phyloP scores from a whole-genome alignment of 2,329 filamentous ascomycete genomes.

The Scedosporium apiospermum region DNA sequence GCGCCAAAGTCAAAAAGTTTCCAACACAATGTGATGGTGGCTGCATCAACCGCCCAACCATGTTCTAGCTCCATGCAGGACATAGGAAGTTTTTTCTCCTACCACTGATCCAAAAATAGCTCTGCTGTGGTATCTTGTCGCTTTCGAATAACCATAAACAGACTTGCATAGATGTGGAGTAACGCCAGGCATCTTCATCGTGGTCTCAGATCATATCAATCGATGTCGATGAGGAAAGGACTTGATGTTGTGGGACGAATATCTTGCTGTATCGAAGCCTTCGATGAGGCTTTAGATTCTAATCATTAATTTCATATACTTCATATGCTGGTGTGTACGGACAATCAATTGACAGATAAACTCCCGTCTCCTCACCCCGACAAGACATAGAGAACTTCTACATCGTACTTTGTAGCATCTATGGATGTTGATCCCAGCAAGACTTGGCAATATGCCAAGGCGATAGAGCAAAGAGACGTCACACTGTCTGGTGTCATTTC shows the following conservation, averaged over 20 bases:
- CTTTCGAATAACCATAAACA: no score
- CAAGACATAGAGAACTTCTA: not conserved
- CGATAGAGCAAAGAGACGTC: not conserved
- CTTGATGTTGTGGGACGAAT: not conserved
- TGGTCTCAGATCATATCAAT: not conserved
- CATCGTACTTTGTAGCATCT: not conserved
- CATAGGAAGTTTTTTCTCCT: not conserved
- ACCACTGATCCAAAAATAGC: constrained; percentile 1
- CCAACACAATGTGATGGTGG: constrained; percentile 2
- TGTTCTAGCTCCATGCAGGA: not conserved
- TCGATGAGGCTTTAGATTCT: not conserved
- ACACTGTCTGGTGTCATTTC: not conserved
- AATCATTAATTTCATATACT: no score
- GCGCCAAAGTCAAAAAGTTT: not conserved
- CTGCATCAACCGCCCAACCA: constrained; percentile 3
- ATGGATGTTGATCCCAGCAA: not conserved
- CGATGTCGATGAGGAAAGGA: not conserved
- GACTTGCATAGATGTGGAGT: no score
- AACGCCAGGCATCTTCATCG: not conserved
- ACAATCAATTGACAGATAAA: no score
- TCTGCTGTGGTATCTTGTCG: not conserved
- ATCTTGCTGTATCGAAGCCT: not conserved
- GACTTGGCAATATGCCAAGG: not conserved
- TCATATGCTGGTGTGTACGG: no score
- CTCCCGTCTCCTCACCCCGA: no score